phyloP scores from a whole-genome alignment of 1,139 yeast species.

The Geotrichum fermentans region DNA sequence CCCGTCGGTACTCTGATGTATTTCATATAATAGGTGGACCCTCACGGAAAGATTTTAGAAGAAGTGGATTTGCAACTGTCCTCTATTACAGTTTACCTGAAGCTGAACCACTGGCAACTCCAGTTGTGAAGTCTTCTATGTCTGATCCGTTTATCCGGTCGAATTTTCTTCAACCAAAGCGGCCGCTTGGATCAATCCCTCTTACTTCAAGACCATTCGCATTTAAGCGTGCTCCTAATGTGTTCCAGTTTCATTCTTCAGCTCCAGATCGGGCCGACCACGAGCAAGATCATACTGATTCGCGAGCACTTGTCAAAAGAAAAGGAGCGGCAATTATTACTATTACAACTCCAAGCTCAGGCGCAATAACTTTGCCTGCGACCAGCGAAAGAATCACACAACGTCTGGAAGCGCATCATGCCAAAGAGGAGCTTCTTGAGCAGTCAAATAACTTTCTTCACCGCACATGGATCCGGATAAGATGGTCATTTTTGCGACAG shows the following conservation, averaged over 20 bases:
- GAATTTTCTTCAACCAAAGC: too few species aligned
- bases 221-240: too few species aligned
- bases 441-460: conserved; percentile 49
- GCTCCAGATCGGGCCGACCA: not conserved
- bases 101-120: conserved; percentile 1
- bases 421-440: conserved; percentile 50
- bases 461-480: conserved; percentile 53
- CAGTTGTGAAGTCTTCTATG: too few species aligned
- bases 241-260: too few species aligned
- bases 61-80: conserved; percentile 15
- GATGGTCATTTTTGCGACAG: conserved; percentile 64
- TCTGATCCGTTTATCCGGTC: too few species aligned
- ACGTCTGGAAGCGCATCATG: conserved; percentile 24
- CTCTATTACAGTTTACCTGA: conserved; percentile 8
- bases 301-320: not conserved
- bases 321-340: conserved; percentile 7
- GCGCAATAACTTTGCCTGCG: conserved; percentile 11
- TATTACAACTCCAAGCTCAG: conserved; percentile 12
- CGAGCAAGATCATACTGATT: too few species aligned
- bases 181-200: too few species aligned
- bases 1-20: not conserved
- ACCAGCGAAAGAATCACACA: conserved; percentile 11
- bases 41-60: conserved; percentile 5
- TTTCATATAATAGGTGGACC: not conserved
- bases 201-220: too few species aligned